A percentile compares a stretch with the other conserved stretches of the same genome.
Conservation (phyloP, 306 rosid species). For the Crotalaria pallida region DNA sequence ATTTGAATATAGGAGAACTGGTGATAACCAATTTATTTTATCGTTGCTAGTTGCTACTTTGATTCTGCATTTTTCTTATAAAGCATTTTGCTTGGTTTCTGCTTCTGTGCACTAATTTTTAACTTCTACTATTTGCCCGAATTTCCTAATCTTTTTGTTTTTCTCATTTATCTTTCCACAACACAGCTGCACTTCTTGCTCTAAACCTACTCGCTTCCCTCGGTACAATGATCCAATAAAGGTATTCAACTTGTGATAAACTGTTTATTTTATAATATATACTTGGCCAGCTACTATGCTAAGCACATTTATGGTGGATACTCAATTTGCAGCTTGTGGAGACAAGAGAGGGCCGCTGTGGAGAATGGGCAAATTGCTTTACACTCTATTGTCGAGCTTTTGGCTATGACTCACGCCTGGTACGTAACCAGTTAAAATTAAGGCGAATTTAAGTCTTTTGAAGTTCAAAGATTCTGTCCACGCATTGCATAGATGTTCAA, state of each 20-base stretch:
- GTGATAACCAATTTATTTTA: background rate
- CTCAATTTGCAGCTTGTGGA: conserved; percentile 68
- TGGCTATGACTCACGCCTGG: conserved; percentile 89
- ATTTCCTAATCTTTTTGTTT: background rate
- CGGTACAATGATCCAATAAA: conserved; percentile 84
- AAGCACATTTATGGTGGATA: conserved; percentile 11
- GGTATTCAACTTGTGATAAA: conserved; percentile 39
- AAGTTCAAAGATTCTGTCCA: background rate
- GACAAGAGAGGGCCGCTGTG: conserved; percentile 93
- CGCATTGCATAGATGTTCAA: background rate
- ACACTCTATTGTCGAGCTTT: conserved; percentile 87
- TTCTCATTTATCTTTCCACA: conserved; percentile 22
- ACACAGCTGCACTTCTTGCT: conserved; percentile 62
- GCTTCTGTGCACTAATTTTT: background rate
- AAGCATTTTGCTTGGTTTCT: conserved; percentile 12
- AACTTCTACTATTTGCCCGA: conserved; percentile 7
- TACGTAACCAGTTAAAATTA: conserved; percentile 33
- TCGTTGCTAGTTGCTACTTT: background rate
- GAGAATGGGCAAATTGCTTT: conserved; percentile 99
- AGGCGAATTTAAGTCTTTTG: conserved; percentile 4
- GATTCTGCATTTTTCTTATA: background rate
- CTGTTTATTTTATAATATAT: background rate
- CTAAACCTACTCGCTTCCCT: conserved; percentile 64
- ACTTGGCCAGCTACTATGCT: conserved; percentile 3
- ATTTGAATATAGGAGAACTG: background rate